Base-by-base conservation (phyloP, 148 eudicot species). In the Selenicereus undatus region DNA sequence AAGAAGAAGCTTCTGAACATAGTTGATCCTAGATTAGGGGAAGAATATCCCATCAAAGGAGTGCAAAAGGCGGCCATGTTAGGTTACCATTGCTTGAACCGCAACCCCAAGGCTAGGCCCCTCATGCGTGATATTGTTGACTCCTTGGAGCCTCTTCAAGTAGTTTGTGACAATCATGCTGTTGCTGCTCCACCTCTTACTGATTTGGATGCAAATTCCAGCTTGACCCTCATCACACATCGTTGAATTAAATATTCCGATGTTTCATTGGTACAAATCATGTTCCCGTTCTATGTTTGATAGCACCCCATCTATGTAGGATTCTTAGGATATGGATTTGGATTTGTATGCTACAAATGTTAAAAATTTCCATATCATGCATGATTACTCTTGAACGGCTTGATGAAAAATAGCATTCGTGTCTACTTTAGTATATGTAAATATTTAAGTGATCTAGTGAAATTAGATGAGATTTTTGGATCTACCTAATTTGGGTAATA, bases 71-170 rank as follows among this genome's bases (percentile, higher is more conserved):
- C 96, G 11, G 98, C 93, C 8, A 94, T 94, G 94, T 89, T 94
- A 56, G 91, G 96, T 26, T 94, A 92, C 82, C 98, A 94, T 70
- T 94, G 96, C 85, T 86, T 94, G 75, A 91, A 91, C 73, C 91
- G 92, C 18, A 94, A 94, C 78, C 98, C 98, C 0, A 94, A 94
- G 87, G 98, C 96, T 11, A 89, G 98, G 80, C 98, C 98, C 6
- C 83, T 92, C 22, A 94, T 94, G 98, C 87, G 93, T n/a, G 98
- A 94, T 74, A 87, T 94, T 5, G 98, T 94, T 0, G 98, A 92
- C 78, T 85, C 98, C 32, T 84, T 94, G 80, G 98, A 94, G 84
- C 98, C 96, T 76, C 93, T 94, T 60, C 98, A 90, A 78, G 79
- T 79, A 24, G 68, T n/a, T 13, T 9, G 22, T 64, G 68, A 64